phyloP scores from a whole-genome alignment of 176 grass and related monocot genomes.

The bread wheat (Triticum aestivum) region IWGSC_CS_RefSeq_v2.1 NC_057802.1:35786418-35786917 shows the following conservation, averaged over 20 bases:
- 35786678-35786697: neutral
- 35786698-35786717: neutral
- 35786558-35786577: neutral
- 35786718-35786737: neutral
- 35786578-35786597: neutral
- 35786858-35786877: neutral
- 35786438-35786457: conserved; percentile 74
- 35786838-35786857: neutral
- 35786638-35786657: neutral
- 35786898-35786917: neutral
- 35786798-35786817: too few relatives aligned
- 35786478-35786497: conserved; percentile 94
- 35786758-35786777: neutral
- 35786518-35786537: neutral
- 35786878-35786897: neutral
- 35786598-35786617: neutral
- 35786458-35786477: conserved; percentile 88
- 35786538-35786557: neutral
- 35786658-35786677: neutral
- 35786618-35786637: neutral
- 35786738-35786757: neutral
- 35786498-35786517: neutral
- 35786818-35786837: too few relatives aligned
- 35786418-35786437: conserved; percentile 96
- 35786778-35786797: neutral